These are phyloP conservation scores for Tothia fuscella DNA, from an alignment of 2,329 filamentous ascomycete genomes.

Conservation along the genomic window DNA sequence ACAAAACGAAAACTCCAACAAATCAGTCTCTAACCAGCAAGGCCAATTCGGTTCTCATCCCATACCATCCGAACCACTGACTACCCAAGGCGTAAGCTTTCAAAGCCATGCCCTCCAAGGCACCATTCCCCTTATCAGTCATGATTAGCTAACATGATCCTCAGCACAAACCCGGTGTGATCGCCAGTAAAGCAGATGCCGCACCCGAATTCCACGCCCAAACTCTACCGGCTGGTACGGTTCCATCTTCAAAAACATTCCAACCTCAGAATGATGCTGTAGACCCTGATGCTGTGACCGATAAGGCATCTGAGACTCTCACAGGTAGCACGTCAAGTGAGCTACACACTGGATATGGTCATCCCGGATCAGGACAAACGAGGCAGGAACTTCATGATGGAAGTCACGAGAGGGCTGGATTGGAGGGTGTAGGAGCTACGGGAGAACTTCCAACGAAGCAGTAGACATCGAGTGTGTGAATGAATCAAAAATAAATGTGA, in stretches of 20 bases:
- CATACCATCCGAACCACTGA: neutral
- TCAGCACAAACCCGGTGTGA: constrained; percentile 52
- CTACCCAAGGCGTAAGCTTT: constrained; percentile 2
- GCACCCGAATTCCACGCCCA: constrained; percentile 53
- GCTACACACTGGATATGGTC: constrained; percentile 41
- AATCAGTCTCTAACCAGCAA: neutral
- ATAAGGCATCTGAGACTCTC: constrained; percentile 35
- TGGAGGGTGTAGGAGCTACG: constrained; percentile 32
- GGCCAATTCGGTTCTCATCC: constrained; percentile 1
- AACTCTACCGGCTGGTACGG: constrained; percentile 49
- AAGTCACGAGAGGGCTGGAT: constrained; percentile 30
- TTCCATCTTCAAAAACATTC: constrained; percentile 39
- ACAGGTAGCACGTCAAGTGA: constrained; percentile 40
- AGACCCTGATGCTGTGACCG: constrained; percentile 30
- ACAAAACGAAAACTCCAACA: neutral
- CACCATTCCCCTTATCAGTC: neutral
- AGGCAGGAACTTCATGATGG: constrained; percentile 37
- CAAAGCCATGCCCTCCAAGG: neutral
- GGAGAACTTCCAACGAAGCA: no score
- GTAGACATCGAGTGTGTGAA: no score
- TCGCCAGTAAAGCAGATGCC: constrained; percentile 46
- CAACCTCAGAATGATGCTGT: constrained; percentile 31
- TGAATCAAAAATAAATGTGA: no score
- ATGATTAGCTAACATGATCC: constrained; percentile 3
- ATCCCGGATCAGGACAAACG: constrained; percentile 39